Evolutionary conservation across 768 basidiomycete species (phyloP), one percentile per base, ranked within the genome.

Genomic region (Omphalotus guepiniiformis): DNA sequence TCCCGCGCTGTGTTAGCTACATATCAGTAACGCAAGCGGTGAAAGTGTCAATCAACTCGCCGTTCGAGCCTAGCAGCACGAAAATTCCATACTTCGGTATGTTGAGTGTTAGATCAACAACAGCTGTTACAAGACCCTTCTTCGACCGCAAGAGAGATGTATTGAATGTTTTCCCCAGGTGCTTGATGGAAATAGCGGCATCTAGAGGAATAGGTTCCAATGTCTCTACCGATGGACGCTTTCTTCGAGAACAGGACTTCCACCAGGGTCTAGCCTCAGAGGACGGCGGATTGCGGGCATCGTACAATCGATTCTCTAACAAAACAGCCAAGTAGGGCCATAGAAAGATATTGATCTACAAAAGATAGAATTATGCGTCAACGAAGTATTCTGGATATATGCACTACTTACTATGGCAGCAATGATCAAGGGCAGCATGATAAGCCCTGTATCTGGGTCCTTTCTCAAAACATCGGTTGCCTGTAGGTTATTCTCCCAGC

Each of bases 21-120:
- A 38, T 43, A 41, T 34, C 25, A 35, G 18, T 1, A 49, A 49
- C 43, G 34, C 15, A 9, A 42, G 16, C 2, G 25, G n/a, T 21
- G 11, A 3, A 36, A 42, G 1, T 13, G n/a, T 7, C 36, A 7
- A 45, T 4, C 3, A 63, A 68, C 26, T 26, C 73, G 81, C 83
- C 84, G 51, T 87, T 86, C 1, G 85, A 80, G 22, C 87, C 88
- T 9, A 89, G 65, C 7, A 90, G 67, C 23, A 88, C 85, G 55
- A 81, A 89, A n/a, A 89, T 87, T 6, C 87, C 86, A 5, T 66
- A 70, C 55, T 80, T 80, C 2, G 88, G 88, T 9, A 91, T 73
- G 53, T 84, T 75, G 32, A 90, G 60, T 4, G 78, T 80, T 23
- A 91, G 74, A 50, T 86, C 79, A 2, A 69, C 66, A 23, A 90